Conservation (phyloP, 1,284 basidiomycete genomes). For the Trametes versicolor region DNA sequence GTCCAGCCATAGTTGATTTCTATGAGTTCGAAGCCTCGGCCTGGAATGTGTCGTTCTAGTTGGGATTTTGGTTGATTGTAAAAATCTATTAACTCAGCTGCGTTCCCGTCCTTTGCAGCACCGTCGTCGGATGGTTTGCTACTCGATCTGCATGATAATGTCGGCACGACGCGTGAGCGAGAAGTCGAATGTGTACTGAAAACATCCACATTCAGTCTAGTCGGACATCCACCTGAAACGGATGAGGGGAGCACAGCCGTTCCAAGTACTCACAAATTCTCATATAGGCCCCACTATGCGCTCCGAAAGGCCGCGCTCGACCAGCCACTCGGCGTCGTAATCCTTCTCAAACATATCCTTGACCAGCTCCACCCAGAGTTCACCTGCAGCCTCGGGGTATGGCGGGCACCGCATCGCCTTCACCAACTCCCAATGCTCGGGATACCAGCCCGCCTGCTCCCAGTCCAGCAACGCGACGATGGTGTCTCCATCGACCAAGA, state of each 20-base stretch:
- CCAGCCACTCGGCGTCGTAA: constrained; percentile 10
- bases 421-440: constrained; percentile 30
- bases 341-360: constrained; percentile 6
- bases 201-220: not conserved
- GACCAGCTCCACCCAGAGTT: constrained; percentile 1
- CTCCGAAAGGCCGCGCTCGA: constrained; percentile 19
- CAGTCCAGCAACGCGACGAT: constrained; percentile 27
- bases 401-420: constrained; percentile 22
- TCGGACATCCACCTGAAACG: not conserved
- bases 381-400: not conserved
- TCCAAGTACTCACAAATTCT: not conserved
- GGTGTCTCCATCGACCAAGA: constrained; percentile 18
- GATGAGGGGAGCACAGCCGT: not conserved
- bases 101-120: too few relatives aligned
- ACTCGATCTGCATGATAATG: too few relatives aligned
- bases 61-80: not conserved
- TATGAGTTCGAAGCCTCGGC: not conserved
- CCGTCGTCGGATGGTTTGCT: too few relatives aligned
- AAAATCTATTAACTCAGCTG: too few relatives aligned
- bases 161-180: too few relatives aligned
- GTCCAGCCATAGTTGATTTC: not conserved
- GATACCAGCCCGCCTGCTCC: constrained; percentile 26
- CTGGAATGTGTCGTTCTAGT: not conserved
- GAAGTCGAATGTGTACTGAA: too few relatives aligned
- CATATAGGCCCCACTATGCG: constrained; percentile 10